Evolutionary conservation across 1,284 basidiomycete species (phyloP), one percentile per base, ranked within the genome.

Genomic region (Cystobasidium slooffiae): DNA sequence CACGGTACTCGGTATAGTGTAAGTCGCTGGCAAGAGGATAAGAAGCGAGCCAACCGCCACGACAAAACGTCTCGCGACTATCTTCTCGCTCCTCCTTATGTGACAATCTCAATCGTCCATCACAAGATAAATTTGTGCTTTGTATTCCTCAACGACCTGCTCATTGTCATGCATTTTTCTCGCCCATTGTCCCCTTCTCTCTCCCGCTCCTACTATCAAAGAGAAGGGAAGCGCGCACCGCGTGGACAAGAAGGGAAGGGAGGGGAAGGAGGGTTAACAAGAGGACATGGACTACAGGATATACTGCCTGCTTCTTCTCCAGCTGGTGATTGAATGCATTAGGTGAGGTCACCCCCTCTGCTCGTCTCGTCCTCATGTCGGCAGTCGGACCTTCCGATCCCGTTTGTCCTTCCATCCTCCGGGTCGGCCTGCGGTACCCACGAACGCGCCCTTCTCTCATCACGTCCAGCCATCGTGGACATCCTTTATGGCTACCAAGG

Each of bases 101-200:
- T 47, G 46, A 47, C 46, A 47, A 47, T 47, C 46, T 47, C 46
- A 18, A 47, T 47, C 46, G 46, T 47, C 46, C 46, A 47, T 47
- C 46, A 47, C 46, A 47, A 18, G 46, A 47, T 47, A 47, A 8
- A 47, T 47, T 47, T 47, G 9, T 47, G 46, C 46, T 47, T 47
- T 47, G 46, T 47, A 47, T 47, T 47, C 46, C 46, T 47, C 46
- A 47, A 47, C 46, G 46, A 47, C 46, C 46, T 47, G 46, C 46
- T 47, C 46, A 47, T 47, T 47, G 46, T 47, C 46, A 47, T 47
- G 46, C 46, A 47, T 47, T 47, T 47, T 47, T 47, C 46, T 47
- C 46, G 46, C 46, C 46, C 46, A 47, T 47, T 47, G 46, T 47
- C 46, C 46, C 46, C 46, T 47, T 47, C 46, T 47, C 46, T 47